These are phyloP conservation scores for Zhuliangozyma blackwelliae DNA, from an alignment of 1,139 yeast species.

Conservation along the genomic window DNA sequence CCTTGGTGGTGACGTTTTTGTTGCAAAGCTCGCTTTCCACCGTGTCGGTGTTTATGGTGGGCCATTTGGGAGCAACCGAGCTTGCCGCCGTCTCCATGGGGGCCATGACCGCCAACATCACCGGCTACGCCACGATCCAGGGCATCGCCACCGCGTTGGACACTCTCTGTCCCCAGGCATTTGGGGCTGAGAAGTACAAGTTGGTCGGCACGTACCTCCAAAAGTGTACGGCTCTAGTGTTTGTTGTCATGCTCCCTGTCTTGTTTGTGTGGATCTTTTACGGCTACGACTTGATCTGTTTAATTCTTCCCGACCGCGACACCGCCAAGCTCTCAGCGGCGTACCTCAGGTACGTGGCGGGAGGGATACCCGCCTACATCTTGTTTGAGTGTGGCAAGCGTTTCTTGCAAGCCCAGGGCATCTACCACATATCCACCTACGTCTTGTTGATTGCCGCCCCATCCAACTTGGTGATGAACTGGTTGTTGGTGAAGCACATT, in stretches of 20 bases:
- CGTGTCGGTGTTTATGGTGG: constrained; percentile 55
- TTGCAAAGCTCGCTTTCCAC: constrained; percentile 54
- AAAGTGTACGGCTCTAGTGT: constrained; percentile 50
- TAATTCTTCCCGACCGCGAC: constrained; percentile 40
- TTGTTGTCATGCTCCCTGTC: constrained; percentile 47
- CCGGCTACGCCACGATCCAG: constrained; percentile 56
- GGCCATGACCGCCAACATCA: constrained; percentile 58
- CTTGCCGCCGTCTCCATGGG: constrained; percentile 61
- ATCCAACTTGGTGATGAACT: constrained; percentile 47
- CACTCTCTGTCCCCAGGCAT: constrained; percentile 57
- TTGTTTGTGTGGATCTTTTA: constrained; percentile 47
- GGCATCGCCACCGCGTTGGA: constrained; percentile 58
- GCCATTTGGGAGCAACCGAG: constrained; percentile 55
- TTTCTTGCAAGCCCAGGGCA: constrained; percentile 73
- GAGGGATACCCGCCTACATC: constrained; percentile 62
- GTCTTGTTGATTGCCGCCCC: constrained; percentile 67
- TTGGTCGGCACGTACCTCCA: constrained; percentile 53
- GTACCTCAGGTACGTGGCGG: constrained; percentile 46
- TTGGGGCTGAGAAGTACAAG: constrained; percentile 51
- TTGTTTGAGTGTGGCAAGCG: constrained; percentile 71
- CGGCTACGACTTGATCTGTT: constrained; percentile 34
- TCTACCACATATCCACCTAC: constrained; percentile 74
- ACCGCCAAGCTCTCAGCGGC: constrained; percentile 51
- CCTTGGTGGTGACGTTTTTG: constrained; percentile 50
- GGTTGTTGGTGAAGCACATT: constrained; percentile 28